phyloP scores from a whole-genome alignment of 495 filamentous ascomycete genomes.

The Penicillium egyptiacum region DNA sequence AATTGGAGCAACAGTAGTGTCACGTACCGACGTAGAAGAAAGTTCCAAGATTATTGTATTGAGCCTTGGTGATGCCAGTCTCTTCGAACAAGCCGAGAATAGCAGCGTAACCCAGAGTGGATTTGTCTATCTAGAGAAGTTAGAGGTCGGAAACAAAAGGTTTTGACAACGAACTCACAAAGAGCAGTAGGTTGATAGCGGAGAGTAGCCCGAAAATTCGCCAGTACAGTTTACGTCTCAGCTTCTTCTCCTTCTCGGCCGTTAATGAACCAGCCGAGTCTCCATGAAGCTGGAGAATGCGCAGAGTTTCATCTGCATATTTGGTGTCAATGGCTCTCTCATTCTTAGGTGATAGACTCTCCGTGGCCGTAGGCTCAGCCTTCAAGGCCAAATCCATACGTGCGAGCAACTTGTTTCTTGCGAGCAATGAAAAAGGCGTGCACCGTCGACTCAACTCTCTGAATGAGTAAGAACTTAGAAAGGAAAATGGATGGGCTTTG shows the following conservation, averaged over 20 bases:
- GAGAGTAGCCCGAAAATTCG: slow-evolving; percentile 18
- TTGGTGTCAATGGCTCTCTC: neutral
- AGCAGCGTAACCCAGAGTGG: slow-evolving; percentile 24
- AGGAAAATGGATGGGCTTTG: neutral
- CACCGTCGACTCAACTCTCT: neutral
- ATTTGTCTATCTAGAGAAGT: slow-evolving; percentile 24
- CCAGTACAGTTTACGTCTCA: slow-evolving; percentile 18
- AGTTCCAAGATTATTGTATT: slow-evolving; percentile 29
- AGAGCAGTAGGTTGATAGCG: slow-evolving; percentile 22
- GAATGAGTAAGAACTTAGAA: neutral
- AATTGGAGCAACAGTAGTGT: neutral
- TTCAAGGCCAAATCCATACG: neutral
- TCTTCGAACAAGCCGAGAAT: slow-evolving; percentile 30
- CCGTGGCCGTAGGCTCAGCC: neutral
- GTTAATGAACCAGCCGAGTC: slow-evolving; percentile 17
- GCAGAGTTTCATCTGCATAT: slow-evolving; percentile 28
- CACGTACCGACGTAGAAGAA: slow-evolving; percentile 27
- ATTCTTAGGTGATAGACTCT: neutral
- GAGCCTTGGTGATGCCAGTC: slow-evolving; percentile 16
- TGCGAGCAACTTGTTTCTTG: neutral
- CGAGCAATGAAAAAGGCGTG: neutral
- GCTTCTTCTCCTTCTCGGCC: slow-evolving; percentile 20
- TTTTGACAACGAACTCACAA: slow-evolving; percentile 12
- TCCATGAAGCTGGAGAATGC: slow-evolving; percentile 22
- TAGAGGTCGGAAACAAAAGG: neutral